Percentiles rank a stretch among this genome's conserved stretches.
phyloP scores from a whole-genome alignment of 164 flowering plant genomes.

The Cinnamomum chago region DNA sequence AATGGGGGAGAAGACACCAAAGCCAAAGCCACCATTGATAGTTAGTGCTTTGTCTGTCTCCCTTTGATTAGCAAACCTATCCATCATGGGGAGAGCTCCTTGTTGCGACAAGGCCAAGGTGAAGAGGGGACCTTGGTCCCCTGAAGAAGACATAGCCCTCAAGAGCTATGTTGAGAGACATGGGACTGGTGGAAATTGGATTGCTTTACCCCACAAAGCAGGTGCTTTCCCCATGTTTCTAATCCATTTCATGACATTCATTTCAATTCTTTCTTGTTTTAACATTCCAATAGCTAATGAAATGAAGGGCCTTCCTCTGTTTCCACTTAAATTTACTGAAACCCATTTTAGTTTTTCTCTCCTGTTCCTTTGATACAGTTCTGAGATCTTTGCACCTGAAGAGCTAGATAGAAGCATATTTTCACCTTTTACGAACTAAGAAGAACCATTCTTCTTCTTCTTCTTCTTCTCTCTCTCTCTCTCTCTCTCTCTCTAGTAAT shows the following conservation, averaged over 20 bases:
- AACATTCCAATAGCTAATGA: neutral
- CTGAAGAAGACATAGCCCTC: slow-evolving; percentile 65
- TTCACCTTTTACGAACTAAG: neutral
- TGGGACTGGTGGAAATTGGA: slow-evolving; percentile 70
- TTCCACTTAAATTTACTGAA: neutral
- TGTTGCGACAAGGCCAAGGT: slow-evolving; percentile 81
- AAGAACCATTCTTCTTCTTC: neutral
- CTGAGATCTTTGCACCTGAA: neutral
- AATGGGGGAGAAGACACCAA: slow-evolving; percentile 1
- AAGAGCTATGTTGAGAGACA: slow-evolving; percentile 36
- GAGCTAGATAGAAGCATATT: no score
- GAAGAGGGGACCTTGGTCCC: slow-evolving; percentile 85
- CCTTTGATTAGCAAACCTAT: neutral
- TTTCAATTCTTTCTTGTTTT: neutral
- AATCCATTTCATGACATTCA: neutral
- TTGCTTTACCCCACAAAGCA: slow-evolving; percentile 63
- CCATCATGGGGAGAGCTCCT: slow-evolving; percentile 70
- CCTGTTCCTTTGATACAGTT: neutral
- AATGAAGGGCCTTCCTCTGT: slow-evolving; percentile 11
- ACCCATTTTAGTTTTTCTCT: slow-evolving; percentile 1
- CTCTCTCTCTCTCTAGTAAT: no score
- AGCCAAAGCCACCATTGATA: neutral
- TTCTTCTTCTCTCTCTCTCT: no score
- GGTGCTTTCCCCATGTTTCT: slow-evolving; percentile 23
- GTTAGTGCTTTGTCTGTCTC: neutral